Percentiles rank a stretch among this genome's conserved stretches.
These are phyloP conservation scores for Baffinella frigidus DNA, from an alignment of 208 protist species.

Conservation along the genomic window DNA sequence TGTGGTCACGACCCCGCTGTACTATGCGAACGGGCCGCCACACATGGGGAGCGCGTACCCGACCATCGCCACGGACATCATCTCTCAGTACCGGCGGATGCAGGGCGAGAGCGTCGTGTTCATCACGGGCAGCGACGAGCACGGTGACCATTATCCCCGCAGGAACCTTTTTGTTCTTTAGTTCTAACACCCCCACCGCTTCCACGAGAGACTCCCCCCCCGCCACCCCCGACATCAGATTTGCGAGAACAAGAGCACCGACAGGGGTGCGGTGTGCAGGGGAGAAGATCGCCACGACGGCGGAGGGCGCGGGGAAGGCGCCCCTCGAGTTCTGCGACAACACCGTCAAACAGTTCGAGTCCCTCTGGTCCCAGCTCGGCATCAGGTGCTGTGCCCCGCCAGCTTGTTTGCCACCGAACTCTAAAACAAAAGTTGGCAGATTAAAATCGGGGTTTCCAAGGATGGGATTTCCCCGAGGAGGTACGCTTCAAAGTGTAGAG, in stretches of 20 bases:
- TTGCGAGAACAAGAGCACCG: no score
- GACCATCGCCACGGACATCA: background rate
- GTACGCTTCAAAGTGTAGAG: no score
- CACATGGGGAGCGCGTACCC: slow-evolving; percentile 62
- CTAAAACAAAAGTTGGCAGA: no score
- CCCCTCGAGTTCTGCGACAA: slow-evolving; percentile 12
- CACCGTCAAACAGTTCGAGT: slow-evolving; percentile 42
- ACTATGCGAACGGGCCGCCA: slow-evolving; percentile 43
- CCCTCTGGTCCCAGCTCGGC: background rate
- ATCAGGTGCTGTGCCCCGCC: background rate
- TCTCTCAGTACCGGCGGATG: background rate
- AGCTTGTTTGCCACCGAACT: background rate
- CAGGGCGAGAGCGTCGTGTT: slow-evolving; percentile 2
- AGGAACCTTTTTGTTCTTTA: no score
- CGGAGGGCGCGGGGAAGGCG: background rate
- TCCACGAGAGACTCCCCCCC: no score
- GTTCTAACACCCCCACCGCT: no score
- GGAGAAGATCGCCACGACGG: slow-evolving; percentile 53
- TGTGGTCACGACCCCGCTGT: slow-evolving; percentile 25
- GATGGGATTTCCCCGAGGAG: no score
- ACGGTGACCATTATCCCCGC: no score
- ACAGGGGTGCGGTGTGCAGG: no score
- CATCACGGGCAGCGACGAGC: slow-evolving; percentile 51
- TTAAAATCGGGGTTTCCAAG: no score
- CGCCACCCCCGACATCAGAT: no score